Conservation (phyloP, 2,329 filamentous ascomycete genomes). For the Fusarium odoratissimum region DNA sequence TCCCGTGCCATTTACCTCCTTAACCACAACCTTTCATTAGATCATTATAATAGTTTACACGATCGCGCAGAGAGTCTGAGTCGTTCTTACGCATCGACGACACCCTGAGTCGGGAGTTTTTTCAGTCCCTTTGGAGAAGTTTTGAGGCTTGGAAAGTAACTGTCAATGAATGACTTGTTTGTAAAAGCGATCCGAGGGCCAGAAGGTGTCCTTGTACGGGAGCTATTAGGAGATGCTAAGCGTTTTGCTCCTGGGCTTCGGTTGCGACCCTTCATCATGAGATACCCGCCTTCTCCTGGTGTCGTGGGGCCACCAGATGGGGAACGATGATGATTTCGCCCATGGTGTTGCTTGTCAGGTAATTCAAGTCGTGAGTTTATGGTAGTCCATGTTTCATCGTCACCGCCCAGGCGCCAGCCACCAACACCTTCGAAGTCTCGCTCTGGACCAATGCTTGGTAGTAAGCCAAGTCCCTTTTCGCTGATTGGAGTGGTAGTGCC, state of each 20-base stretch:
- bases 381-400: constrained; percentile 62
- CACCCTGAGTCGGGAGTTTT: constrained; percentile 37
- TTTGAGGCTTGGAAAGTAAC: constrained; percentile 56
- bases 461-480: constrained; percentile 54
- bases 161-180: constrained; percentile 48
- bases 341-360: constrained; percentile 54
- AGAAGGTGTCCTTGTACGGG: constrained; percentile 61
- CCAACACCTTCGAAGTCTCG: constrained; percentile 71
- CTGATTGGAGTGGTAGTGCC: constrained; percentile 51
- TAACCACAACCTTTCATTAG: constrained; percentile 21
- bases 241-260: constrained; percentile 50
- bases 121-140: constrained; percentile 50
- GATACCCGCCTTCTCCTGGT: constrained; percentile 54
- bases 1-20: neutral
- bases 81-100: constrained; percentile 34
- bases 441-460: constrained; percentile 62
- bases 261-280: constrained; percentile 58
- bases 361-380: constrained; percentile 65
- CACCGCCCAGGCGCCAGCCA: constrained; percentile 63
- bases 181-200: constrained; percentile 49
- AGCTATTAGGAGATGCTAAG: constrained; percentile 57
- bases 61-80: neutral
- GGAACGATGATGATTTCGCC: constrained; percentile 57
- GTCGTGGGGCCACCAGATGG: constrained; percentile 55
- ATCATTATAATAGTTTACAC: constrained; percentile 36